Base-by-base conservation (phyloP, 352 stramenopile species). In the Pythium utonaiense region DNA sequence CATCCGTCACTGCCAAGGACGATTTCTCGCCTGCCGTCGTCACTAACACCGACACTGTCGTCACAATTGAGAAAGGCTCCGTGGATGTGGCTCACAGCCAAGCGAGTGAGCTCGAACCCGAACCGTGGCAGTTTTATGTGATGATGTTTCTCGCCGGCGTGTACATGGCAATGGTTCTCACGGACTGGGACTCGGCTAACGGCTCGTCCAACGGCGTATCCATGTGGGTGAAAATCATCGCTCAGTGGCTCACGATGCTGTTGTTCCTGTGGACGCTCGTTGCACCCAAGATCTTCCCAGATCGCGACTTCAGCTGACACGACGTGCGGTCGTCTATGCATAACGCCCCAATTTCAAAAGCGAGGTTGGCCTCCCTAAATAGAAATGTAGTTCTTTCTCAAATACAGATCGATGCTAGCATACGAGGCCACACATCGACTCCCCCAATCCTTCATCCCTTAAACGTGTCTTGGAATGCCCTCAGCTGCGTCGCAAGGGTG, bases 171-270 rank as follows among this genome's bases (percentile, higher is more conserved):
- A 98, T 98, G 93, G 86, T 95, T 30, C 80, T 99, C 41, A 98
- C 95, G 10, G 89, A 96, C 66, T 99, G 95, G 94, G 89, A 96
- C 49, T 89, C 86, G 3, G 86, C 92, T 22, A 63, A 93, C 53
- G 75, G 65, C n/a, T 69, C 72, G 3, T 78, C 60, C 45, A 88
- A 89, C 31, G 78, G 84, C 14, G 74, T 95, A 1, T 96, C 83
- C 17, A 98, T 98, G 94, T 98, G 94, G 93, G 93, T 99, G 56
- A 93, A 98, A 40, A 96, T 98, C 69, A 71, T 80, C 12, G 85
- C 89, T 22, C 95, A 98, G 60, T 99, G 96, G 95, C 60, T 97
- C 42, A 92, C 86, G n/a, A 83, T 98, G 34, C 53, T 89, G 13
- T 65, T 99, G 2, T 99, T 98, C 67, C 65, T 89, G 8, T 99